Percentiles rank a stretch among this genome's conserved stretches.
Conservation (phyloP, 768 basidiomycete genomes). For the Collybia mongolica region DNA sequence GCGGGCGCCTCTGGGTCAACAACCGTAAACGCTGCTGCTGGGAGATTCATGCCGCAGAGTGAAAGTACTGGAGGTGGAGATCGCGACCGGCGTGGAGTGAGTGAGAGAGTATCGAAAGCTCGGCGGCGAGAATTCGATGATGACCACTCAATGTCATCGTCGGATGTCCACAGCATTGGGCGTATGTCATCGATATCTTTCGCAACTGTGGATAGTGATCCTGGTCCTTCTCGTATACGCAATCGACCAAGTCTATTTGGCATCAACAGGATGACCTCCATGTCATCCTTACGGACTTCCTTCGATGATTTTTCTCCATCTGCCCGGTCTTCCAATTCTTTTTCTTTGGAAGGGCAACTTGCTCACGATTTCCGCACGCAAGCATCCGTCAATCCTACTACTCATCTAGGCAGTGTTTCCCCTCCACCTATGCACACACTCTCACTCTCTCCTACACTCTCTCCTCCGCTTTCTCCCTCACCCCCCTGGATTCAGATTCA, state of each 20-base stretch:
- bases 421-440: conserved; percentile 77
- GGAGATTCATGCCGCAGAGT: conserved; percentile 40
- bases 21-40: conserved; percentile 62
- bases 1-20: conserved; percentile 38
- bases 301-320: conserved; percentile 74
- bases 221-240: conserved; percentile 70
- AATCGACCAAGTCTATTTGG: conserved; percentile 61
- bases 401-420: conserved; percentile 63
- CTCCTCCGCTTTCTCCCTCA: conserved; percentile 44
- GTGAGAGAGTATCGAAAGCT: conserved; percentile 70
- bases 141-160: conserved; percentile 89
- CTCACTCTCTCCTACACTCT: conserved; percentile 66
- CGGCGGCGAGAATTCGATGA: conserved; percentile 85
- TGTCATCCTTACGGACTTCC: conserved; percentile 72
- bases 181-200: conserved; percentile 80
- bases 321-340: conserved; percentile 77
- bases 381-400: conserved; percentile 62
- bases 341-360: conserved; percentile 74
- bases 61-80: conserved; percentile 31
- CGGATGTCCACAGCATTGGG: conserved; percentile 75
- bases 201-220: conserved; percentile 83
- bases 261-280: conserved; percentile 74
- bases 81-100: conserved; percentile 52
- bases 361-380: conserved; percentile 73
- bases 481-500: conserved; percentile 55